Percentiles rank a stretch among this genome's conserved stretches.
Conservation (phyloP, 2,329 filamentous ascomycete species). For the Paraconiothyrium brasiliense region DNA sequence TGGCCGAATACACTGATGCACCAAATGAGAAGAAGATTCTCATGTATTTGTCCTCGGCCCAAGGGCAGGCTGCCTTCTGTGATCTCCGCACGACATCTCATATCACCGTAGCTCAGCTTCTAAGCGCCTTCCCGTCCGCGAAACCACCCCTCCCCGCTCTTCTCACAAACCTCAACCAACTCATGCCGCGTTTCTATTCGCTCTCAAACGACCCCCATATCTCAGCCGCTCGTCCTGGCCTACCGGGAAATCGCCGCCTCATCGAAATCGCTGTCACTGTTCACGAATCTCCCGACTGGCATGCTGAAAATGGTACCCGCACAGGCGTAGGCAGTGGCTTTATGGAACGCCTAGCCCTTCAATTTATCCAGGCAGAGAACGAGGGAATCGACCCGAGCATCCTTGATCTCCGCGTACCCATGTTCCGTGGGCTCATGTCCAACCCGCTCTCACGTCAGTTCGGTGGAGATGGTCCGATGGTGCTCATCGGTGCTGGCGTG, state of each 20-base stretch:
- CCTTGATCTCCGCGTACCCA: constrained; percentile 80
- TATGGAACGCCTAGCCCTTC: constrained; percentile 83
- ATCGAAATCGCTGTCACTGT: constrained; percentile 98
- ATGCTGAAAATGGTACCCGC: constrained; percentile 65
- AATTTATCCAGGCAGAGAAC: constrained; percentile 74
- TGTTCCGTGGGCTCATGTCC: constrained; percentile 98
- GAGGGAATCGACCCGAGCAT: constrained; percentile 58
- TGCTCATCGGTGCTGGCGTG: constrained; percentile 94
- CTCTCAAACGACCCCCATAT: constrained; percentile 95
- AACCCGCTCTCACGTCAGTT: constrained; percentile 95
- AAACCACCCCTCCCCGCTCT: constrained; percentile 86
- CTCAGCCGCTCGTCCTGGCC: constrained; percentile 73
- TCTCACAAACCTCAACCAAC: constrained; percentile 79
- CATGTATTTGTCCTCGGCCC: constrained; percentile 82
- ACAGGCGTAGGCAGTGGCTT: constrained; percentile 93
- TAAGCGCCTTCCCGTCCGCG: constrained; percentile 90
- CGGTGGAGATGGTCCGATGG: constrained; percentile 93
- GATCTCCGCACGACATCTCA: constrained; percentile 88
- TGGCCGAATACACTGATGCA: constrained; percentile 85
- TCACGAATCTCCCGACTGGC: constrained; percentile 86
- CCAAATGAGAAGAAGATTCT: constrained; percentile 89
- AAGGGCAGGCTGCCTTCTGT: constrained; percentile 93
- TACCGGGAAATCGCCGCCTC: constrained; percentile 74
- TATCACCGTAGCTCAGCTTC: constrained; percentile 83
- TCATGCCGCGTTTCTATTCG: constrained; percentile 99